phyloP scores from a whole-genome alignment of 164 flowering plant species.

The Paratinospora sagittata region DNA sequence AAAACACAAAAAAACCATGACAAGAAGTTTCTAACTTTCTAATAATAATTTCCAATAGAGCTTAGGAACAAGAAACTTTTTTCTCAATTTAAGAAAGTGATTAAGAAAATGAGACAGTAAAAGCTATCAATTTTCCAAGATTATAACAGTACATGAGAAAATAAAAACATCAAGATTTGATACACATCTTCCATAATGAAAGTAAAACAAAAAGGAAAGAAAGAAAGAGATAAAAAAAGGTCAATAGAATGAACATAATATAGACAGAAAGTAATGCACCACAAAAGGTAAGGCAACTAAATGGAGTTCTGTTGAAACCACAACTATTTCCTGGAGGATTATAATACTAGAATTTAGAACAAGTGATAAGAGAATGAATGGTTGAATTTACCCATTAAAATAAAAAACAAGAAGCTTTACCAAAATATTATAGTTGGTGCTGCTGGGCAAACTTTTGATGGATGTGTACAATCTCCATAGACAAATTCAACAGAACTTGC shows the following conservation, averaged over 20 bases:
- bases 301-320: background rate
- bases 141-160: background rate
- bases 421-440: slow-evolving; percentile 76
- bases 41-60: too few relatives aligned
- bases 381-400: background rate
- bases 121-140: background rate
- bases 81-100: too few relatives aligned
- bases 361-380: background rate
- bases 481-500: slow-evolving; percentile 77
- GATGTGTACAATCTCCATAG: slow-evolving; percentile 86
- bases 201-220: background rate
- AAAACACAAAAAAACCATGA: background rate
- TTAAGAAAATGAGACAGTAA: too few relatives aligned
- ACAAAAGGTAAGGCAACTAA: background rate
- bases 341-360: background rate
- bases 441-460: slow-evolving; percentile 49
- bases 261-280: background rate
- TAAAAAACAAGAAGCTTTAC: slow-evolving; percentile 25
- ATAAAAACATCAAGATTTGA: background rate
- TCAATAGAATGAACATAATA: background rate
- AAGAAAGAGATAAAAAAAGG: background rate
- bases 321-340: background rate
- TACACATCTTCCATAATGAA: background rate
- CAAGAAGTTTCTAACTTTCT: too few relatives aligned
- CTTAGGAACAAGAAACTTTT: too few relatives aligned